Evolutionary conservation across 192 early-diverging fungal species (phyloP), one percentile per base, ranked within the genome.

Genomic region (Linnemannia schmuckeri): DNA sequence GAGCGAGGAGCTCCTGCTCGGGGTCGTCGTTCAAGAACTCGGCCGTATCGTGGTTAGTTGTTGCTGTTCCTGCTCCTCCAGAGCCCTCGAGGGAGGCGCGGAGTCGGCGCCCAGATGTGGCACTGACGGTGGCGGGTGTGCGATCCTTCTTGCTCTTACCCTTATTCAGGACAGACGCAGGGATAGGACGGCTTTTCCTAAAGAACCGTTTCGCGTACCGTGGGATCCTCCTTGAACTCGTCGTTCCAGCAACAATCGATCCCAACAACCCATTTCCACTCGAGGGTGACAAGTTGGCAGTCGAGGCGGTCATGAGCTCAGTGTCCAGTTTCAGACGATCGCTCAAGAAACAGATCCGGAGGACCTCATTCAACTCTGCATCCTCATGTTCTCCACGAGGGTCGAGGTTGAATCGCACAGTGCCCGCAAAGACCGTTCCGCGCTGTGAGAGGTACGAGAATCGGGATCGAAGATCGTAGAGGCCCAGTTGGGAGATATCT

Each of bases 351-450:
- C 89, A 88, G 13, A 76, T 88, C 33, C 89, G 93, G 15, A 97
- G 89, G 2, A 91, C 84, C 35, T 90, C 88, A 94, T 96, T 96
- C 41, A 97, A 80, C 41, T 93, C 92, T 7, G 87, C 81, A 85
- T 97, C 97, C n/a, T 83, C 79, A 74, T 93, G 92, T 52, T 91
- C 80, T 41, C 90, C 79, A 40, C 88, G 83, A 42, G 93, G 94
- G 77, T 96, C 97, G 42, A 98, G 84, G 79, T 98, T 98, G 70
- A 90, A 88, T 0, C 94, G 92, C 18, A 93, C 68, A 35, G 85
- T 87, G 15, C 85, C 85, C 6, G 85, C 85, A 78, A 87, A 75
- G 71, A 87, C 76, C 3, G 85, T 87, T 1, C 85, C 85, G 24
- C 85, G 85, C 30, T 77, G 85, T 1, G 79, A 78, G 49, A 87